Percentiles rank a stretch among this genome's conserved stretches.
These are phyloP conservation scores for Lipomyces starkeyi DNA, from an alignment of 805 yeast species.

Conservation along the genomic window DNA sequence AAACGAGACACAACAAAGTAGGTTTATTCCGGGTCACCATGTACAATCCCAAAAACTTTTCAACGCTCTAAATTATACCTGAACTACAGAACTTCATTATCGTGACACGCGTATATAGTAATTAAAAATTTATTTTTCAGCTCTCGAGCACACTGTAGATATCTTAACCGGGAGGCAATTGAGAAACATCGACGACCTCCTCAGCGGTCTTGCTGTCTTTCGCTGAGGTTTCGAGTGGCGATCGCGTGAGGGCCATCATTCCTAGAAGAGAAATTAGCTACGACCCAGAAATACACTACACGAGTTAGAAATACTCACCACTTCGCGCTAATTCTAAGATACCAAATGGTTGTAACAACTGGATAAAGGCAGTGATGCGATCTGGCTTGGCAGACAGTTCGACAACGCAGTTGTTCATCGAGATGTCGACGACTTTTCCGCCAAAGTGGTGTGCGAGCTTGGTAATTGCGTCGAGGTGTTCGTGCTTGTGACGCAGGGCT, in stretches of 20 bases:
- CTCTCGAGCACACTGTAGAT: not conserved
- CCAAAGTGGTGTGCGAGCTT: constrained; percentile 86
- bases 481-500: constrained; percentile 91
- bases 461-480: constrained; percentile 83
- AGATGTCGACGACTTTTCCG: constrained; percentile 88
- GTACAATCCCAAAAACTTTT: not conserved
- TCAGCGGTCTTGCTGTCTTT: constrained; percentile 61
- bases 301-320: constrained; percentile 52
- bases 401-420: constrained; percentile 91
- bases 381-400: constrained; percentile 95
- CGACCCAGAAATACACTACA: not conserved
- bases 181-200: constrained; percentile 80
- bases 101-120: constrained; percentile 3
- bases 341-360: constrained; percentile 93
- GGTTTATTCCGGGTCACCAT: not conserved
- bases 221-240: constrained; percentile 71
- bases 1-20: not conserved
- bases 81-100: not conserved
- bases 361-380: constrained; percentile 83
- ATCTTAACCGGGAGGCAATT: constrained; percentile 93
- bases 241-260: constrained; percentile 97
- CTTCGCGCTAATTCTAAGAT: constrained; percentile 94
- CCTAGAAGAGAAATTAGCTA: constrained; percentile 4
- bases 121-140: not conserved
- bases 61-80: not conserved